Percentiles rank a stretch among this genome's conserved stretches.
These are phyloP conservation scores for Flaveria sonorensis DNA, from an alignment of 129 eudicot genomes.

Conservation along the genomic window DNA sequence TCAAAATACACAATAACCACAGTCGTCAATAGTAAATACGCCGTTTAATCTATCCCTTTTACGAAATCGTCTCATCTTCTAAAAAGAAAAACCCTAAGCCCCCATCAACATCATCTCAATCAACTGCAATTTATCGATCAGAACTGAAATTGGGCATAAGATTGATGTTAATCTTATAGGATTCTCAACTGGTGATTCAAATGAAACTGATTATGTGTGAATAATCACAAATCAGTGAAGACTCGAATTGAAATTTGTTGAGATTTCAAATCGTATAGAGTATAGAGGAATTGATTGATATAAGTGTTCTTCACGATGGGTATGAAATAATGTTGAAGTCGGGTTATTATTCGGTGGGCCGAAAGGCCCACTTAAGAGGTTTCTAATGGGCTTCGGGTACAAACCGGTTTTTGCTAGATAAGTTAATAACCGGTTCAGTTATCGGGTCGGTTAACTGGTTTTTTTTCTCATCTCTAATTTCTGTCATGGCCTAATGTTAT, in stretches of 20 bases:
- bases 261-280: conserved; percentile 24
- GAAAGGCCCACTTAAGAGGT: neutral
- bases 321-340: neutral
- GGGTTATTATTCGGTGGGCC: conserved; percentile 11
- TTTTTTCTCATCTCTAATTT: too few relatives aligned
- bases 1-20: neutral
- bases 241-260: conserved; percentile 22
- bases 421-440: too few relatives aligned
- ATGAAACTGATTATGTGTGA: neutral
- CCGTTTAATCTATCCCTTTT: conserved; percentile 19
- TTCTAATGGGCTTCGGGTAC: neutral
- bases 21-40: neutral
- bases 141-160: neutral
- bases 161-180: conserved; percentile 3
- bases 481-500: too few relatives aligned
- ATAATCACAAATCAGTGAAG: neutral
- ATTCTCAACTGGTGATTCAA: neutral
- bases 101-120: conserved; percentile 15
- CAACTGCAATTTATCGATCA: conserved; percentile 11
- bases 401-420: too few relatives aligned
- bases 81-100: conserved; percentile 10
- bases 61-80: conserved; percentile 18
- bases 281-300: neutral
- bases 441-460: too few relatives aligned
- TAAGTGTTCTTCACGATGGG: conserved; percentile 31